A percentile compares a stretch with the other conserved stretches of the same genome.
Evolutionary conservation across 192 early-diverging fungal genomes (phyloP).

Genomic region (Rhizophlyctis rosea): DNA sequence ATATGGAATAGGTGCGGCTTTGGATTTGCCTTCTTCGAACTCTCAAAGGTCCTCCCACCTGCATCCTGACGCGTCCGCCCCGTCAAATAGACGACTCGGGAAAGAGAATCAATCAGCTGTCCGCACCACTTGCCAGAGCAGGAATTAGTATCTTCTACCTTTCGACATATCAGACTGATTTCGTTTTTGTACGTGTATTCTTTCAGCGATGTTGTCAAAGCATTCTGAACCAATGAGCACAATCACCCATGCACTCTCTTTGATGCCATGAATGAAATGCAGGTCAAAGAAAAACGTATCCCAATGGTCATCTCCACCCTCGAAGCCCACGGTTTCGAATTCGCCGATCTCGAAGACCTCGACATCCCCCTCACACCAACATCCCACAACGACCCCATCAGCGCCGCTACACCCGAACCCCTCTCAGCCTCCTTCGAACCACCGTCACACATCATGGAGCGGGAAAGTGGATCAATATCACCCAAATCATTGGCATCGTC

Average conservation of each 20-base stretch:
- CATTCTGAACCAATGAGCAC: no score
- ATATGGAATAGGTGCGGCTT: slow-evolving; percentile 27
- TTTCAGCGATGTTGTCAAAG: no score
- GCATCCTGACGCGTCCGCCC: not conserved
- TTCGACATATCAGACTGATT: slow-evolving; percentile 71
- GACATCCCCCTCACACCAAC: slow-evolving; percentile 19
- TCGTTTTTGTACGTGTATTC: slow-evolving; percentile 58
- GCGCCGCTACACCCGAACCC: not conserved
- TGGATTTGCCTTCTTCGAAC: no score
- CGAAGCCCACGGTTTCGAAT: slow-evolving; percentile 34
- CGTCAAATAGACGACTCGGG: slow-evolving; percentile 52
- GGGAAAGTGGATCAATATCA: not conserved
- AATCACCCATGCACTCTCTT: no score
- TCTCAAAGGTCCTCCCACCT: not conserved
- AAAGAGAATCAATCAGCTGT: slow-evolving; percentile 57
- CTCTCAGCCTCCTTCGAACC: not conserved
- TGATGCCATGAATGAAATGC: no score
- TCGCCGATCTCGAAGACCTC: slow-evolving; percentile 38
- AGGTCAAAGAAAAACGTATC: slow-evolving; percentile 62
- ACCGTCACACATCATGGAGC: not conserved
- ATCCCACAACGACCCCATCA: slow-evolving; percentile 19
- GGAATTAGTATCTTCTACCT: slow-evolving; percentile 73
- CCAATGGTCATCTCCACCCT: slow-evolving; percentile 52
- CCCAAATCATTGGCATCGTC: no score
- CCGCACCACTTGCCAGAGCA: slow-evolving; percentile 50